Evolutionary conservation across 1,139 yeast genomes (phyloP).

Genomic region (Nematodospora anomalae): DNA sequence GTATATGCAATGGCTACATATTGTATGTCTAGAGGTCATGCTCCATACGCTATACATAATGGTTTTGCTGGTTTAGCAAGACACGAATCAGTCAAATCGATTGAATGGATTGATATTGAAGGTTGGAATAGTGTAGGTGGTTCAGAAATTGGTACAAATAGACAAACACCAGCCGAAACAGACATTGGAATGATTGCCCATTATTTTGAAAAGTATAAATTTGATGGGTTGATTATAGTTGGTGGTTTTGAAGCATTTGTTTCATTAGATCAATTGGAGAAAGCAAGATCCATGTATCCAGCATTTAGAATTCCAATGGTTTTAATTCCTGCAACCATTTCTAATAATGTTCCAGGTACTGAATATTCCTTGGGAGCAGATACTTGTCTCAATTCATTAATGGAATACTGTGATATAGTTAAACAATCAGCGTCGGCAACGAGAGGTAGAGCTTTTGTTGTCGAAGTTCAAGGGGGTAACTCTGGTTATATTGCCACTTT

Average conservation of each 20-base stretch:
- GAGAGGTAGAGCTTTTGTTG: slow-evolving; percentile 73
- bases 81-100: slow-evolving; percentile 63
- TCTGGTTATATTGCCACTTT: slow-evolving; percentile 76
- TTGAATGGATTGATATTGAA: slow-evolving; percentile 69
- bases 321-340: slow-evolving; percentile 77
- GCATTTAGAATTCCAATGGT: slow-evolving; percentile 78
- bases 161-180: slow-evolving; percentile 64
- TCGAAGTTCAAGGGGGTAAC: slow-evolving; percentile 87
- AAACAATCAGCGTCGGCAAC: slow-evolving; percentile 80
- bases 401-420: slow-evolving; percentile 75
- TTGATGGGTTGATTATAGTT: slow-evolving; percentile 71
- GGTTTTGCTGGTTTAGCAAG: slow-evolving; percentile 78
- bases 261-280: slow-evolving; percentile 65
- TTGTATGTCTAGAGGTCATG: slow-evolving; percentile 75
- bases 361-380: slow-evolving; percentile 79
- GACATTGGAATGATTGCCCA: slow-evolving; percentile 76
- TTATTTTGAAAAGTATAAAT: slow-evolving; percentile 68
- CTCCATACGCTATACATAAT: slow-evolving; percentile 69
- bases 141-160: slow-evolving; percentile 79
- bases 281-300: slow-evolving; percentile 64
- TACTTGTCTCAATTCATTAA: slow-evolving; percentile 73
- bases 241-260: slow-evolving; percentile 84
- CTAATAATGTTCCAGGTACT: slow-evolving; percentile 83
- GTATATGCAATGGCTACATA: slow-evolving; percentile 73
- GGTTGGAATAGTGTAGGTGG: slow-evolving; percentile 79